Evolutionary conservation across 2,329 filamentous ascomycete genomes (phyloP).

Genomic region (Trichoderma lentiforme): DNA sequence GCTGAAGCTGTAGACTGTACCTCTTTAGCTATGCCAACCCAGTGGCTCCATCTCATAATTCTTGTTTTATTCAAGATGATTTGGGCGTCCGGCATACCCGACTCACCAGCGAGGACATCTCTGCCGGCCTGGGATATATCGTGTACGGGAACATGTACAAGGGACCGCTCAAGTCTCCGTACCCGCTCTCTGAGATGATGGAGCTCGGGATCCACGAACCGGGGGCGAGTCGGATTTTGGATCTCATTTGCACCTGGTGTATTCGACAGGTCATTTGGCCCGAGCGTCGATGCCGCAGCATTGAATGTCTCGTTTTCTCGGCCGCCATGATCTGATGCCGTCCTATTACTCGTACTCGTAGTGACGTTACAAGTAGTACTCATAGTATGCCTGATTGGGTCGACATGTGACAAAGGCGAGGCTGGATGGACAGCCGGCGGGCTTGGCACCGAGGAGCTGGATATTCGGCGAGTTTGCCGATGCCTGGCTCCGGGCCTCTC

Average conservation of each 20-base stretch:
- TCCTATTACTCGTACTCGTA: neutral
- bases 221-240: slow-evolving; percentile 17
- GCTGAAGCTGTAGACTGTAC: neutral
- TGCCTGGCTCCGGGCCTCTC: neutral
- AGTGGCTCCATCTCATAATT: neutral
- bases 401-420: neutral
- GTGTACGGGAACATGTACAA: neutral
- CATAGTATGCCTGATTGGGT: neutral
- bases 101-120: neutral
- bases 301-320: neutral
- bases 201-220: neutral
- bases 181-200: neutral
- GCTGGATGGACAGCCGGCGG: too few relatives aligned
- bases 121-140: neutral
- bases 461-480: neutral
- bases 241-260: slow-evolving; percentile 50
- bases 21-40: neutral
- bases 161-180: neutral
- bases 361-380: neutral
- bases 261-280: neutral
- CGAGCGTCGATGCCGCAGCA: neutral
- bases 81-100: neutral
- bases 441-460: neutral
- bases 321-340: neutral
- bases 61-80: neutral